Conservation (phyloP, 176 grass and related monocot genomes). For the Carex kokanica region DNA sequence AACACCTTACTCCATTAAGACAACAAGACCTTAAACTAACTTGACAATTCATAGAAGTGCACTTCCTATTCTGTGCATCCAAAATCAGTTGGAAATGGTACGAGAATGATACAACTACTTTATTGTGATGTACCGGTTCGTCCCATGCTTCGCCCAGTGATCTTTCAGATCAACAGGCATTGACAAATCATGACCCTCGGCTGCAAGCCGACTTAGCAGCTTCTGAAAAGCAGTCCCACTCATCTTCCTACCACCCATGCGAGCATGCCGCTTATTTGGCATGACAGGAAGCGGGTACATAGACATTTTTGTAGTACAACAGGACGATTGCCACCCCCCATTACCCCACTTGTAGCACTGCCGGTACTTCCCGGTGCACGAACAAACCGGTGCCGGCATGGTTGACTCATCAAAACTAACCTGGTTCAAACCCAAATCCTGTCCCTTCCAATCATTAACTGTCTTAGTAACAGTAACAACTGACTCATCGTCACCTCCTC, state of each 20-base stretch:
- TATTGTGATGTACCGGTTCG: constrained; percentile 88
- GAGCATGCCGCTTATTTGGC: constrained; percentile 80
- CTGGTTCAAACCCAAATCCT: constrained; percentile 72
- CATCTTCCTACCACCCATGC: constrained; percentile 91
- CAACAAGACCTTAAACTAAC: constrained; percentile 4
- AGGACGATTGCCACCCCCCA: constrained; percentile 85
- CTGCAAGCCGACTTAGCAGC: constrained; percentile 77
- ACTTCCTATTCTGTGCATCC: constrained; percentile 9
- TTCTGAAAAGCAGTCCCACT: constrained; percentile 75
- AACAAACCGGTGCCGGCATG: constrained; percentile 70
- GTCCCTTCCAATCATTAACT: constrained; percentile 60
- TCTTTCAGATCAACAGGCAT: constrained; percentile 74
- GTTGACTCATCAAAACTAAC: constrained; percentile 67
- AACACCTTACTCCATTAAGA: neutral
- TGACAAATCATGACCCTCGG: constrained; percentile 74
- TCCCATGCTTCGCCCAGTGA: constrained; percentile 93
- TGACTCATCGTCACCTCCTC: constrained; percentile 41
- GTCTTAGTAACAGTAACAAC: constrained; percentile 45
- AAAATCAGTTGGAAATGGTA: constrained; percentile 12
- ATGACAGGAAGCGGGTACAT: constrained; percentile 77
- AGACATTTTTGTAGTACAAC: constrained; percentile 81
- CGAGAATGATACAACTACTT: constrained; percentile 25
- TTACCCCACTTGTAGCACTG: constrained; percentile 93
- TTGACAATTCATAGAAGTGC: constrained; percentile 7
- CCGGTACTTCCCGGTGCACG: constrained; percentile 55